Conservation (phyloP, 805 yeast genomes). For the Metschnikowia peoriensis region DNA sequence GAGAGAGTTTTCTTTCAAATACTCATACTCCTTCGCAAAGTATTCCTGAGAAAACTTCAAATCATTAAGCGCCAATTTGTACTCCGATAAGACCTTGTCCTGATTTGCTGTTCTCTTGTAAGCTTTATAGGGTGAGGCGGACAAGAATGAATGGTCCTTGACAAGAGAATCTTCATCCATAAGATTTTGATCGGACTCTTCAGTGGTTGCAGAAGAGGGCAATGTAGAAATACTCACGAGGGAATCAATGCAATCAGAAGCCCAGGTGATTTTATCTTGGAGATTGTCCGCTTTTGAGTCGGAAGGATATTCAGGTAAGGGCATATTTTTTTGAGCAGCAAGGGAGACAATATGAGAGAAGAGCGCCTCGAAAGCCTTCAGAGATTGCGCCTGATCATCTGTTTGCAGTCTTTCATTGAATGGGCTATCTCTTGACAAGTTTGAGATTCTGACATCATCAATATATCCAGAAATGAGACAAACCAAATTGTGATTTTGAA, state of each 20-base stretch:
- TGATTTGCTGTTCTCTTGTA: constrained; percentile 9
- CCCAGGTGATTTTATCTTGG: constrained; percentile 34
- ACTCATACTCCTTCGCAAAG: constrained; percentile 64
- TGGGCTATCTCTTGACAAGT: constrained; percentile 8
- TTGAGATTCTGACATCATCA: constrained; percentile 36
- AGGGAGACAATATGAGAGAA: constrained; percentile 47
- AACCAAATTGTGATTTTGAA: constrained; percentile 44
- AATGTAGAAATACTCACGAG: constrained; percentile 17
- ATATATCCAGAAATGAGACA: constrained; percentile 48
- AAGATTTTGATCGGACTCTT: constrained; percentile 1
- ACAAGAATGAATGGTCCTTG: constrained; percentile 29
- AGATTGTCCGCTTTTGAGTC: constrained; percentile 18
- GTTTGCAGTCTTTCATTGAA: background rate
- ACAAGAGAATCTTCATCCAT: constrained; percentile 22
- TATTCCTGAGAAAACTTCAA: constrained; percentile 70
- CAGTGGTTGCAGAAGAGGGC: constrained; percentile 5
- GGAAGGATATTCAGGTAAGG: constrained; percentile 31
- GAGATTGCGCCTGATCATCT: constrained; percentile 1
- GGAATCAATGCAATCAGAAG: constrained; percentile 39
- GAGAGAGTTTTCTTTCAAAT: constrained; percentile 56
- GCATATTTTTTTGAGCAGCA: constrained; percentile 42
- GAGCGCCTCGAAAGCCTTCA: constrained; percentile 39
- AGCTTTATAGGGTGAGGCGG: constrained; percentile 24
- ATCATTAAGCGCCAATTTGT: constrained; percentile 63
- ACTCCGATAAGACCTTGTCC: constrained; percentile 27